Conservation (phyloP, 2,329 filamentous ascomycete genomes). For the Ilyonectria destructans region DNA sequence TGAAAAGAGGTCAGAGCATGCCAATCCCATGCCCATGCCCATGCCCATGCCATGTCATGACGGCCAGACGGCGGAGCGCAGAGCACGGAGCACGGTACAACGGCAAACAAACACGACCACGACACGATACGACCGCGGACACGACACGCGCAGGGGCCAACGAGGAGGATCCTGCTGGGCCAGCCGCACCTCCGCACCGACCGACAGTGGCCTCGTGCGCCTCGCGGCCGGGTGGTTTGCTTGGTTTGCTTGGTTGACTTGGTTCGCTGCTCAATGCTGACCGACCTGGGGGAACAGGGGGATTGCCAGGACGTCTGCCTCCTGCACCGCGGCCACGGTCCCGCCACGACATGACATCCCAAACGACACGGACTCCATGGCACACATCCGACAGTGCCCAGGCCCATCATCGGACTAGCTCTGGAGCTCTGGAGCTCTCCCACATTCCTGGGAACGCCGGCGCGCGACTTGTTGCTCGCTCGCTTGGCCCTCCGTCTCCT, state of each 20-base stretch:
- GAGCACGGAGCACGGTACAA: constrained; percentile 19
- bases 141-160: constrained; percentile 35
- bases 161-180: constrained; percentile 12
- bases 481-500: not conserved
- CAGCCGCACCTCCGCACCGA: constrained; percentile 23
- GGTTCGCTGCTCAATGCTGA: constrained; percentile 2
- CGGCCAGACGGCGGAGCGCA: constrained; percentile 1
- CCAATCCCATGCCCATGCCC: too few species aligned
- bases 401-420: constrained; percentile 18
- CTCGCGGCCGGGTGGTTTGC: constrained; percentile 7
- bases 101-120: constrained; percentile 17
- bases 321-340: constrained; percentile 27
- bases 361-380: constrained; percentile 19
- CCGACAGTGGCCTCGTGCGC: constrained; percentile 5
- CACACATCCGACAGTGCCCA: constrained; percentile 28
- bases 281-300: constrained; percentile 22
- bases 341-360: not conserved
- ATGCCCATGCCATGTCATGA: too few species aligned
- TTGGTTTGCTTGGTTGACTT: too few species aligned
- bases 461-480: not conserved
- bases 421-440: not conserved
- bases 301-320: constrained; percentile 7
- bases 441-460: constrained; percentile 4
- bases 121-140: constrained; percentile 32
- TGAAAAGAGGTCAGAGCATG: constrained; percentile 26